Conservation (phyloP, 2,329 filamentous ascomycete genomes). For the Pseudogymnoascus sp. region DNA sequence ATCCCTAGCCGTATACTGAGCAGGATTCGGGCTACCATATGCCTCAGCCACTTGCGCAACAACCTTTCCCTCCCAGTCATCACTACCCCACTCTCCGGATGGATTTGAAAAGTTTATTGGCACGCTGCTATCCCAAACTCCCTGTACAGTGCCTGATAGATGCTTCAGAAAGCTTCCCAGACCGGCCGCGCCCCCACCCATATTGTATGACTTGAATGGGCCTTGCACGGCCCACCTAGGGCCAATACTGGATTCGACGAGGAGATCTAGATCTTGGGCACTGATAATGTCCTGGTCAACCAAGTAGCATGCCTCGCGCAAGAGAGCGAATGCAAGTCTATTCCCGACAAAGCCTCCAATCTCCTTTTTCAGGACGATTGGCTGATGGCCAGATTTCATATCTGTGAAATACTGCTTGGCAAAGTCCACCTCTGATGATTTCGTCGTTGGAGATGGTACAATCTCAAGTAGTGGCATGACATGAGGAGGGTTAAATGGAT, state of each 20-base stretch:
- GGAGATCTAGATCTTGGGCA: conserved; percentile 43
- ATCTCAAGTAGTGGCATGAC: conserved; percentile 54
- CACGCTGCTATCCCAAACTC: conserved; percentile 37
- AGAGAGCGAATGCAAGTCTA: conserved; percentile 46
- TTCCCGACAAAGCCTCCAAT: conserved; percentile 50
- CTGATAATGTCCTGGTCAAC: conserved; percentile 44
- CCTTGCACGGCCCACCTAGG: conserved; percentile 47
- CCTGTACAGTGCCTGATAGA: conserved; percentile 46
- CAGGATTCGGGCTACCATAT: conserved; percentile 32
- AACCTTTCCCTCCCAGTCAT: conserved; percentile 38
- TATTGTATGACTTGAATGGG: conserved; percentile 51
- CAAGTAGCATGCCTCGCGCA: conserved; percentile 46
- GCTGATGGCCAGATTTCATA: conserved; percentile 27
- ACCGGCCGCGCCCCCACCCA: conserved; percentile 46
- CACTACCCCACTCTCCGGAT: conserved; percentile 32
- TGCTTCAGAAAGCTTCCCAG: conserved; percentile 46
- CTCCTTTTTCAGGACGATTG: conserved; percentile 44
- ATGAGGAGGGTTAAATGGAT: conserved; percentile 55
- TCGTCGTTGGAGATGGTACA: conserved; percentile 41
- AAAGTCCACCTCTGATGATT: conserved; percentile 28
- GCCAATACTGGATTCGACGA: conserved; percentile 44
- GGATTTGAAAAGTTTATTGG: conserved; percentile 21
- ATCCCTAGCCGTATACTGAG: neutral
- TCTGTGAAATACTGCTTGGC: conserved; percentile 39
- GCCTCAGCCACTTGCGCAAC: conserved; percentile 37